Conservation (phyloP, 495 filamentous ascomycete genomes). For the Chaetomidium leptoderma region DNA sequence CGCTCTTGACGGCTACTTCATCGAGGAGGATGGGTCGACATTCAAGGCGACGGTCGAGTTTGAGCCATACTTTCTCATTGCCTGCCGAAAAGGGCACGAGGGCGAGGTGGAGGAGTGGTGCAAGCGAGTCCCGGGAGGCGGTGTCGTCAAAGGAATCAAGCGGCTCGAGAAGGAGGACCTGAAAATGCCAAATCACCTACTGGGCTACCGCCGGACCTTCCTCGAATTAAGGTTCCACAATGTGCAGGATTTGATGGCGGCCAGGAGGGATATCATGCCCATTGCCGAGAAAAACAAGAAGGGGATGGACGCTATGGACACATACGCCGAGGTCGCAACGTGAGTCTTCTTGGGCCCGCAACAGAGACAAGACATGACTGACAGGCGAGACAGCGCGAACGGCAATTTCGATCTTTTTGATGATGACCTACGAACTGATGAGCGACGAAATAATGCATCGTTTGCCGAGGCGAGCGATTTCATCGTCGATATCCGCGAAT, state of each 20-base stretch:
- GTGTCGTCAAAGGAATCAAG: slow-evolving; percentile 71
- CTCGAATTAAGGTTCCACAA: slow-evolving; percentile 83
- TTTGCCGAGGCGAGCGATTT: slow-evolving; percentile 91
- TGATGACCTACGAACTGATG: slow-evolving; percentile 80
- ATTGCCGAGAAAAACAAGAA: slow-evolving; percentile 96
- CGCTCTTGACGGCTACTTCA: slow-evolving; percentile 94
- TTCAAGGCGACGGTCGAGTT: slow-evolving; percentile 97
- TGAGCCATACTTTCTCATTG: slow-evolving; percentile 93
- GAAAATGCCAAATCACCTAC: slow-evolving; percentile 90
- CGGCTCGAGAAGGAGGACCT: slow-evolving; percentile 89
- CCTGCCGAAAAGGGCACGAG: slow-evolving; percentile 82
- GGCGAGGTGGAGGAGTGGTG: slow-evolving; percentile 95
- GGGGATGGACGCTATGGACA: slow-evolving; percentile 92
- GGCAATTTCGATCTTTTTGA: slow-evolving; percentile 95
- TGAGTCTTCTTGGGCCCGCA: slow-evolving; percentile 44
- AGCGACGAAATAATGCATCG: slow-evolving; percentile 72
- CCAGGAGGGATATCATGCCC: slow-evolving; percentile 76
- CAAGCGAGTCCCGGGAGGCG: slow-evolving; percentile 74
- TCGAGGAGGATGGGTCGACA: slow-evolving; percentile 85
- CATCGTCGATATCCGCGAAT: slow-evolving; percentile 98
- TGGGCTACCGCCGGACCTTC: slow-evolving; percentile 84
- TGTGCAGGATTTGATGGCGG: slow-evolving; percentile 76
- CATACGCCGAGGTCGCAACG: slow-evolving; percentile 94
- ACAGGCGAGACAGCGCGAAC: slow-evolving; percentile 57
- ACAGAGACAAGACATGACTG: slow-evolving; percentile 18